Evolutionary conservation across 805 yeast genomes (phyloP).

Genomic region (Teunomyces panamensis): DNA sequence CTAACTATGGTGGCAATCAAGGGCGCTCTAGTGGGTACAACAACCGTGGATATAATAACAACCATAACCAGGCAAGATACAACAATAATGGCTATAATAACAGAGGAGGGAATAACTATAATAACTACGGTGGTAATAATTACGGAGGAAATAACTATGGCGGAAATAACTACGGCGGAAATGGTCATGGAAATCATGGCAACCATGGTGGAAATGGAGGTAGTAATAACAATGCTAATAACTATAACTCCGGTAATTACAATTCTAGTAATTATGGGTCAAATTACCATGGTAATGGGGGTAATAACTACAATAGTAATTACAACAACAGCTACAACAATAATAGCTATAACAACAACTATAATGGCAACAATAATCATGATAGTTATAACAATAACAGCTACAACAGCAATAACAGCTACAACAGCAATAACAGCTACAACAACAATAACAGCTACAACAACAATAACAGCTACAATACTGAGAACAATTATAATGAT

Average conservation of each 20-base stretch:
- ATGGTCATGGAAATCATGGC: slow-evolving; percentile 4
- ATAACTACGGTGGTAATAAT: slow-evolving; percentile 8
- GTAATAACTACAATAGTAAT: slow-evolving; percentile 4
- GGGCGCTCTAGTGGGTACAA: slow-evolving; percentile 7
- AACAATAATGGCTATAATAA: slow-evolving; percentile 6
- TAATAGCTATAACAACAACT: slow-evolving; percentile 2
- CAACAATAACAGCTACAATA: slow-evolving; percentile 2
- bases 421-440: background rate
- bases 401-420: slow-evolving; percentile 2
- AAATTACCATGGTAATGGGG: slow-evolving; percentile 8
- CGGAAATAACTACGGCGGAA: slow-evolving; percentile 3
- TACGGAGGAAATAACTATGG: slow-evolving; percentile 15
- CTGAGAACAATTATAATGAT: slow-evolving; percentile 1
- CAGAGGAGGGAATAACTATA: slow-evolving; percentile 8
- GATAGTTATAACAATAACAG: slow-evolving; percentile 5
- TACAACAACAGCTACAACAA: slow-evolving; percentile 6
- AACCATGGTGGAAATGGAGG: slow-evolving; percentile 7
- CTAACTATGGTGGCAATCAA: slow-evolving; percentile 9
- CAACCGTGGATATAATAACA: slow-evolving; percentile 6
- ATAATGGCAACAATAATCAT: slow-evolving; percentile 10
- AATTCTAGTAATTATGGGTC: slow-evolving; percentile 7
- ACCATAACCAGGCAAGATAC: slow-evolving; percentile 10
- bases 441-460: background rate
- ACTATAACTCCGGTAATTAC: slow-evolving; percentile 3
- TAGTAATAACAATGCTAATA: background rate